Evolutionary conservation across 2,329 filamentous ascomycete species (phyloP).

Genomic region (Sporothrix humicola): DNA sequence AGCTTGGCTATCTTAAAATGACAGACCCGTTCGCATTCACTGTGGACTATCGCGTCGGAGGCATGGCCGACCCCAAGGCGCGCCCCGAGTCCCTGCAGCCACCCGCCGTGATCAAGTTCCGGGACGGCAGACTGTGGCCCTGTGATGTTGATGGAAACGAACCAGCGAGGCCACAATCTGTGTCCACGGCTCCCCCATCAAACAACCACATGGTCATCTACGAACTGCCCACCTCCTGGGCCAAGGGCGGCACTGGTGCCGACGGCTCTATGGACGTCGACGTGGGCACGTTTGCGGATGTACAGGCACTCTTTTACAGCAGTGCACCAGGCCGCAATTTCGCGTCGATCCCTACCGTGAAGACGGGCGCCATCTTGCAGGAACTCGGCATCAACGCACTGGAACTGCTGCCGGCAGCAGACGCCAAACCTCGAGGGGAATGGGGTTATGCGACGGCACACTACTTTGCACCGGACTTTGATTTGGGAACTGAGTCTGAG

Average conservation of each 20-base stretch:
- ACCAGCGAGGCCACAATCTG: slow-evolving; percentile 24
- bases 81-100: slow-evolving; percentile 37
- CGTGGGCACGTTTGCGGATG: slow-evolving; percentile 40
- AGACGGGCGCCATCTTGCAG: slow-evolving; percentile 35
- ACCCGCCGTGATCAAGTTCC: slow-evolving; percentile 38
- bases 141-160: slow-evolving; percentile 39
- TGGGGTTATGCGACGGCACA: slow-evolving; percentile 41
- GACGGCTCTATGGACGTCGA: slow-evolving; percentile 36
- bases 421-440: slow-evolving; percentile 38
- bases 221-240: slow-evolving; percentile 41
- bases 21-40: slow-evolving; percentile 40
- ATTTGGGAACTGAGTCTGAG: slow-evolving; percentile 39
- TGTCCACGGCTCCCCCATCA: slow-evolving; percentile 27
- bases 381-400: slow-evolving; percentile 42
- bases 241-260: slow-evolving; percentile 32
- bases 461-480: slow-evolving; percentile 40
- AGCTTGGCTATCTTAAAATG: slow-evolving; percentile 35
- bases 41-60: slow-evolving; percentile 38
- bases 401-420: slow-evolving; percentile 40
- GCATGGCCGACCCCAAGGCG: slow-evolving; percentile 5
- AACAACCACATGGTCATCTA: slow-evolving; percentile 42
- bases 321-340: slow-evolving; percentile 33
- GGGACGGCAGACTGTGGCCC: slow-evolving; percentile 36
- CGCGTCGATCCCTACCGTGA: slow-evolving; percentile 26
- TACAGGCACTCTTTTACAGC: slow-evolving; percentile 38